Conservation (phyloP, 257 asterid species). For the Jacaranda copaia region DNA sequence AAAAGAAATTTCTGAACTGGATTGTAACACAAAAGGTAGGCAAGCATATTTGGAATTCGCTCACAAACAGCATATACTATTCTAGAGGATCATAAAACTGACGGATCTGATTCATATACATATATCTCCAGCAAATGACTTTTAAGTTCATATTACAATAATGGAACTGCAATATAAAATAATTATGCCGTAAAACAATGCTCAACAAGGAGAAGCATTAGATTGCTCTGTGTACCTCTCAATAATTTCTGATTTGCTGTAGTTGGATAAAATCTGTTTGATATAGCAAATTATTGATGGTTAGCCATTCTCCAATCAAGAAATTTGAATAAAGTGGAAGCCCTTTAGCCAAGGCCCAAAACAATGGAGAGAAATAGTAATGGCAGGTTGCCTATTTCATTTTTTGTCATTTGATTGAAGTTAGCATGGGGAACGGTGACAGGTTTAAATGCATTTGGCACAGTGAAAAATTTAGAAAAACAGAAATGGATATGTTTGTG, state of each 20-base stretch:
- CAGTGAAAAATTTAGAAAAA: background rate
- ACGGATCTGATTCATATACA: background rate
- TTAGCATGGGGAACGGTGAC: background rate
- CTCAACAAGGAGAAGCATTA: slow-evolving; percentile 23
- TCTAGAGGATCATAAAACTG: slow-evolving; percentile 2
- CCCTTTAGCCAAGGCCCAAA: slow-evolving; percentile 7
- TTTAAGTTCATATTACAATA: background rate
- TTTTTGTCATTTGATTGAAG: background rate
- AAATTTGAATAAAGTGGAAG: slow-evolving; percentile 1
- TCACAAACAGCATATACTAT: slow-evolving; percentile 1
- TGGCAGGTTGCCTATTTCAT: too few relatives aligned
- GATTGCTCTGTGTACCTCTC: slow-evolving; percentile 64
- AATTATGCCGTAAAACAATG: slow-evolving; percentile 21
- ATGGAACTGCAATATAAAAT: background rate
- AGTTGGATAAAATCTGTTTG: slow-evolving; percentile 71
- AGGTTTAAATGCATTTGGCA: too few relatives aligned
- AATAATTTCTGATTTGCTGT: slow-evolving; percentile 75
- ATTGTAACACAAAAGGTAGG: background rate
- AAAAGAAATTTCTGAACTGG: background rate
- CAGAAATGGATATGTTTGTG: background rate
- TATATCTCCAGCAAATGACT: slow-evolving; percentile 3
- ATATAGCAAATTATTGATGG: slow-evolving; percentile 34
- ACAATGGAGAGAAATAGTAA: slow-evolving; percentile 11
- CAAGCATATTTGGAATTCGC: background rate
- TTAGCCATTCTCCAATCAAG: slow-evolving; percentile 38